Percentiles rank a stretch among this genome's conserved stretches.
Conservation (phyloP, 192 early-diverging fungal genomes). For the Linnemannia exigua region DNA sequence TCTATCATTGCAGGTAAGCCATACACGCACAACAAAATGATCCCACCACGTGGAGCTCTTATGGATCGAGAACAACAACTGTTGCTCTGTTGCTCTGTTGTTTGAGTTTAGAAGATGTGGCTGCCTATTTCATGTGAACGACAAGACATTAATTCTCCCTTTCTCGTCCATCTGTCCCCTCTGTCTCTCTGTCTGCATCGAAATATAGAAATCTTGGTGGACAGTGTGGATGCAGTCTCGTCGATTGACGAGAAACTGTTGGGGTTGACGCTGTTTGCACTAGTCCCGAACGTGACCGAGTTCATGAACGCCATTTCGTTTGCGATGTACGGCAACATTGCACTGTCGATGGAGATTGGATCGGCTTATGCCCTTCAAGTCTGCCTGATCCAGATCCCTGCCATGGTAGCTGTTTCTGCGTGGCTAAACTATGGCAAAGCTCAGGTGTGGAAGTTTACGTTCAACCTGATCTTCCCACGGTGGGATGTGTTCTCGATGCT, state of each 20-base stretch:
- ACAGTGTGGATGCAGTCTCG: slow-evolving; percentile 84
- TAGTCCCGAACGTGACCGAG: slow-evolving; percentile 96
- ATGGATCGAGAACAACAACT: background rate
- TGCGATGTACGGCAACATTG: slow-evolving; percentile 91
- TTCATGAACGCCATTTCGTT: slow-evolving; percentile 96
- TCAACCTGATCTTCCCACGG: slow-evolving; percentile 59
- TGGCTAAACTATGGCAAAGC: slow-evolving; percentile 63
- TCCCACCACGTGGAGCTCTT: background rate
- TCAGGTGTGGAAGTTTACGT: slow-evolving; percentile 46
- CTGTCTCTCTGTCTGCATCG: no score
- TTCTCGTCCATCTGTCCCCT: background rate
- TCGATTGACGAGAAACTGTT: slow-evolving; percentile 89
- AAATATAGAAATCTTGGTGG: slow-evolving; percentile 92
- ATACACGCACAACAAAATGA: background rate
- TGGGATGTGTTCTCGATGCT: slow-evolving; percentile 62
- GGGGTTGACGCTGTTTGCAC: slow-evolving; percentile 92
- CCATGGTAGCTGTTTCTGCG: slow-evolving; percentile 87
- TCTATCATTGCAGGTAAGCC: slow-evolving; percentile 80
- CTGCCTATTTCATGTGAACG: background rate
- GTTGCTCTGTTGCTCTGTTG: background rate
- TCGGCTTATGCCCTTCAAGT: slow-evolving; percentile 97
- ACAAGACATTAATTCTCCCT: background rate
- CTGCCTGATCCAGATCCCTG: slow-evolving; percentile 95
- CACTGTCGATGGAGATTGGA: slow-evolving; percentile 92
- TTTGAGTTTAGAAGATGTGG: background rate